Evolutionary conservation across 2,329 filamentous ascomycete genomes (phyloP).

Genomic region (Ploettnerulaceae sp.): DNA sequence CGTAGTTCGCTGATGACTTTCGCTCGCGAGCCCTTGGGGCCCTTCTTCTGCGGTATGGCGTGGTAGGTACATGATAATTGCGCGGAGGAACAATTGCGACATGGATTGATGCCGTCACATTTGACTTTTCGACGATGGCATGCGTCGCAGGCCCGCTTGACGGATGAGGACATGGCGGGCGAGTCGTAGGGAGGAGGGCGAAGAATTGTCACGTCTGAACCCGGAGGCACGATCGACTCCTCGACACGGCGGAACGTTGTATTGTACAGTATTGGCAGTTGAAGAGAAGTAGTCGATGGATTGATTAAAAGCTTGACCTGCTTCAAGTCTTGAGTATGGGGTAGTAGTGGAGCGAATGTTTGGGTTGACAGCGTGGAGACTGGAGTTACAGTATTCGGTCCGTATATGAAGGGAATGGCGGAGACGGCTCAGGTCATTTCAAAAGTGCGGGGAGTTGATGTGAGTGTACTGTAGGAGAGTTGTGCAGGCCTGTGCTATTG

Average conservation of each 20-base stretch:
- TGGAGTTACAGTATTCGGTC: slow-evolving; percentile 29
- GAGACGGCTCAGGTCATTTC: slow-evolving; percentile 19
- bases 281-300: slow-evolving; percentile 1
- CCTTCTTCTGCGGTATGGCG: slow-evolving; percentile 71
- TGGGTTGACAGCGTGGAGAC: slow-evolving; percentile 14
- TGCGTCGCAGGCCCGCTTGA: slow-evolving; percentile 62
- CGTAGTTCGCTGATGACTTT: slow-evolving; percentile 72
- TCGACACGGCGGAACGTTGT: slow-evolving; percentile 8
- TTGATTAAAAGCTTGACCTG: slow-evolving; percentile 7
- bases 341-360: slow-evolving; percentile 20
- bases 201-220: slow-evolving; percentile 7
- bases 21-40: slow-evolving; percentile 67
- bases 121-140: slow-evolving; percentile 73
- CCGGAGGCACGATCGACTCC: slow-evolving; percentile 6
- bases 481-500: slow-evolving; percentile 3
- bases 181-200: slow-evolving; percentile 3
- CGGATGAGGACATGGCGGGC: slow-evolving; percentile 33
- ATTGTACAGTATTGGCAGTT: background rate
- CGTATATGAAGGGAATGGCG: slow-evolving; percentile 21
- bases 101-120: slow-evolving; percentile 66
- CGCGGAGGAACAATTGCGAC: slow-evolving; percentile 64
- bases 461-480: slow-evolving; percentile 7
- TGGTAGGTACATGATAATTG: slow-evolving; percentile 69
- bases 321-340: slow-evolving; percentile 12
- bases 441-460: slow-evolving; percentile 22